Evolutionary conservation across 225 moss, liverwort and hornwort genomes (phyloP).

Genomic region (Bryum argenteum): DNA sequence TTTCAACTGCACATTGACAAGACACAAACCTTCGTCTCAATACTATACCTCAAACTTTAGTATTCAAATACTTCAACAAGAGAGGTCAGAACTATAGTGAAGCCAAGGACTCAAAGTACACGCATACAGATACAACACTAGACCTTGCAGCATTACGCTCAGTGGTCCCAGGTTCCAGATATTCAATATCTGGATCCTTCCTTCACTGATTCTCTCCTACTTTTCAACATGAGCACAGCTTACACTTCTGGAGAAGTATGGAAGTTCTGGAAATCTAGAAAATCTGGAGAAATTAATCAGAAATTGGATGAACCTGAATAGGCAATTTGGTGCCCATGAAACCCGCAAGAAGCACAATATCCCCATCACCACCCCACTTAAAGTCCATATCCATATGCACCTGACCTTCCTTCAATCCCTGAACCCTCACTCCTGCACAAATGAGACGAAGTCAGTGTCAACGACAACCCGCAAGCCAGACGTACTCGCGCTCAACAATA

Average conservation of each 20-base stretch:
- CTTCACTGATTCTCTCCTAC: background rate
- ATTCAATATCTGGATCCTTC: background rate
- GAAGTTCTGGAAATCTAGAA: no score
- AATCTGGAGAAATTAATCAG: background rate
- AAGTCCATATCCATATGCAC: constrained; percentile 94
- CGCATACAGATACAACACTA: background rate
- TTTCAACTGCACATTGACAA: constrained; percentile 63
- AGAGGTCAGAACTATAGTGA: constrained; percentile 6
- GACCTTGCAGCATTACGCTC: background rate
- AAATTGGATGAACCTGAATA: constrained; percentile 63
- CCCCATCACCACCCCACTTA: constrained; percentile 88
- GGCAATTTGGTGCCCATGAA: constrained; percentile 78
- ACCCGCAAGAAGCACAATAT: constrained; percentile 68
- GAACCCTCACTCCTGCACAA: constrained; percentile 68
- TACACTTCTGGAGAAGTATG: background rate
- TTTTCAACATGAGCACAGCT: constrained; percentile 1
- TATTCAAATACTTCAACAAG: background rate
- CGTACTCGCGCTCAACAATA: constrained; percentile 17
- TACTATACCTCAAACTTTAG: constrained; percentile 3
- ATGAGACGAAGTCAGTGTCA: constrained; percentile 17
- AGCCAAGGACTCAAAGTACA: constrained; percentile 3
- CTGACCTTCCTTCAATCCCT: constrained; percentile 59
- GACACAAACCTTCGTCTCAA: constrained; percentile 24
- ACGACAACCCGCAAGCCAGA: constrained; percentile 12
- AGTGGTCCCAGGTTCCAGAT: background rate